Conservation (phyloP, 495 filamentous ascomycete genomes). For the Lichina pygmaea region DNA sequence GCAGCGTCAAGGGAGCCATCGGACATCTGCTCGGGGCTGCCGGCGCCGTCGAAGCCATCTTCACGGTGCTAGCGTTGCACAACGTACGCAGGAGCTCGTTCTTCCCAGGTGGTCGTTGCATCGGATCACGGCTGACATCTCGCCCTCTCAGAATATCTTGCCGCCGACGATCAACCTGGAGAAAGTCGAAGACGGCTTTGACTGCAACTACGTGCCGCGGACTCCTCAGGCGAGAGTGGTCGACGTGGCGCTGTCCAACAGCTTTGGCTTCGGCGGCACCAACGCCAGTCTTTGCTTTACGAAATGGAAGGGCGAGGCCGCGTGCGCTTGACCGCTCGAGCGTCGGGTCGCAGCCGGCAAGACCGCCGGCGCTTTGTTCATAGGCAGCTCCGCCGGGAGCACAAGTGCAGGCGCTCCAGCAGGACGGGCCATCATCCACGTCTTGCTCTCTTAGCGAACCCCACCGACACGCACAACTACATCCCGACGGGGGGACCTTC, state of each 20-base stretch:
- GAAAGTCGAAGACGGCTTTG: constrained; percentile 33
- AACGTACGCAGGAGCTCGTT: constrained; percentile 26
- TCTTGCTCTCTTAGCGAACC: no score
- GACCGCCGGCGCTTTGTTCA: no score
- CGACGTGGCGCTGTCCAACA: constrained; percentile 65
- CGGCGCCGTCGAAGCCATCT: constrained; percentile 68
- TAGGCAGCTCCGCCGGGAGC: no score
- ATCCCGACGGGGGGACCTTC: no score
- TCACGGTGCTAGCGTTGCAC: constrained; percentile 49
- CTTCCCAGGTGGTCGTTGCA: constrained; percentile 2
- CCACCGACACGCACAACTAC: no score
- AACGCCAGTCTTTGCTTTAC: constrained; percentile 77
- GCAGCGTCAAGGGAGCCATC: constrained; percentile 79
- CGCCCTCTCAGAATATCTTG: constrained; percentile 30
- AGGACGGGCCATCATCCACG: no score
- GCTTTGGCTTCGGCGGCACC: constrained; percentile 94
- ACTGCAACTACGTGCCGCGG: constrained; percentile 69
- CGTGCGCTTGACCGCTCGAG: no score
- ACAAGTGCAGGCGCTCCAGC: no score
- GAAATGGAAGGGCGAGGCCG: constrained; percentile 8
- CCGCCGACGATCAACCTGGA: constrained; percentile 75
- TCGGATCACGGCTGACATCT: constrained; percentile 4
- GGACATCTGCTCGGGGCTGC: constrained; percentile 83
- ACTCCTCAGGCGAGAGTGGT: constrained; percentile 40
- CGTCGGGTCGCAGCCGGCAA: no score